Conservation (phyloP, 768 basidiomycete species). For the Kwoniella bestiolae region DNA sequence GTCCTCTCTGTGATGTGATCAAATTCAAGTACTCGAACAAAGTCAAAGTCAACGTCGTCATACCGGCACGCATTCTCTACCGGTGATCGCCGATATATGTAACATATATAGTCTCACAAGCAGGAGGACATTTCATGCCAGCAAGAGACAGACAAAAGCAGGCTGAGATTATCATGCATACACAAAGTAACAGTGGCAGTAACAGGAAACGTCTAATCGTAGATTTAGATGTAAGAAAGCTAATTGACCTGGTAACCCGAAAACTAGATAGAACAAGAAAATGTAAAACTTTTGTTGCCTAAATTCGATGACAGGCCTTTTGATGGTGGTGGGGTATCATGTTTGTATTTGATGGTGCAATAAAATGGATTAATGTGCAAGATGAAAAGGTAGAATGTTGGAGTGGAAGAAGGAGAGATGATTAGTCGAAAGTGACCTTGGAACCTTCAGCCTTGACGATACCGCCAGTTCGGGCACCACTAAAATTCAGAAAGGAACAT, state of each 20-base stretch:
- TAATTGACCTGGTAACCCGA: constrained; percentile 10
- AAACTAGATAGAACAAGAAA: constrained; percentile 16
- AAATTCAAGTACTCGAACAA: too few species aligned
- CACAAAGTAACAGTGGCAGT: constrained; percentile 19
- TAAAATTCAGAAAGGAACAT: constrained; percentile 17
- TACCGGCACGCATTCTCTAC: too few species aligned
- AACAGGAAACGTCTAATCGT: background rate
- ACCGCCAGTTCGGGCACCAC: constrained; percentile 65
- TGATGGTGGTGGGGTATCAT: constrained; percentile 14
- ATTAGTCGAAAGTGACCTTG: constrained; percentile 57
- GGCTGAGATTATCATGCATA: constrained; percentile 15
- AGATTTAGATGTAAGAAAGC: background rate
- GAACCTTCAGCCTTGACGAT: constrained; percentile 67
- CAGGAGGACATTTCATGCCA: too few species aligned
- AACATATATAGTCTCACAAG: too few species aligned
- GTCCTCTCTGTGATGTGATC: background rate
- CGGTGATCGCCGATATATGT: constrained; percentile 1
- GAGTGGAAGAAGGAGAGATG: background rate
- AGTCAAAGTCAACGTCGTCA: too few species aligned
- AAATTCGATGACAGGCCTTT: background rate
- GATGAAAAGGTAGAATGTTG: background rate
- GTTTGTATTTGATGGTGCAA: background rate
- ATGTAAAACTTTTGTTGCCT: background rate
- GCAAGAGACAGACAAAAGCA: background rate
- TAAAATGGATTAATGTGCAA: background rate